Percentiles rank a stretch among this genome's conserved stretches.
phyloP scores from a whole-genome alignment of 176 grass and related monocot species.

The Phyllostachys edulis region DNA sequence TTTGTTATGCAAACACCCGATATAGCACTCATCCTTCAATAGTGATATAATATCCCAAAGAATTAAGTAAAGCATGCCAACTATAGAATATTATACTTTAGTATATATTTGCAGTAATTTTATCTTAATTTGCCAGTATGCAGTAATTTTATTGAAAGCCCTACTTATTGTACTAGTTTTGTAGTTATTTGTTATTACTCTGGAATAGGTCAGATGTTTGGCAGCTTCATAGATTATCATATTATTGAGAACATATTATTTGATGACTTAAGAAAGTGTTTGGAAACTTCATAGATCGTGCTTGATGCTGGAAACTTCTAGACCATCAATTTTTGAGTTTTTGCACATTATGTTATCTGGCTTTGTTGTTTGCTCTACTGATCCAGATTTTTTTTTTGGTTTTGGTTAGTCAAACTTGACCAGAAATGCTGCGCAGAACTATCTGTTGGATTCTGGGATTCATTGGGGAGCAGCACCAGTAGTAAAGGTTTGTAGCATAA shows the following conservation, averaged over 20 bases:
- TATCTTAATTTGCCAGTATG: not conserved
- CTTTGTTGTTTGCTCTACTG: constrained; percentile 12
- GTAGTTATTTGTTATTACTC: not conserved
- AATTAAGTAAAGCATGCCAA: not conserved
- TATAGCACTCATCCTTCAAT: not conserved
- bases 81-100: constrained; percentile 2
- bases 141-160: constrained; percentile 7
- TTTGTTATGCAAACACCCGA: constrained; percentile 1
- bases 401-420: constrained; percentile 79
- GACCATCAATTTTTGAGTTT: not conserved
- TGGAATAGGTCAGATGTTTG: not conserved
- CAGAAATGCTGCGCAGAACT: constrained; percentile 77
- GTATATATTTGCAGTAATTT: not conserved
- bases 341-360: not conserved
- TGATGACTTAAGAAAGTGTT: not conserved
- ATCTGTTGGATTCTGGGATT: constrained; percentile 88
- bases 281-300: not conserved
- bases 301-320: constrained; percentile 2
- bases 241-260: not conserved
- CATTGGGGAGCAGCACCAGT: constrained; percentile 77
- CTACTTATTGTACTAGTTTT: constrained; percentile 4
- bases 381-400: constrained; percentile 41
- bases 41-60: constrained; percentile 23
- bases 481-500: constrained; percentile 71
- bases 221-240: not conserved